Conservation (phyloP, 148 eudicot species). For the Vaccinium corymbosum region DNA sequence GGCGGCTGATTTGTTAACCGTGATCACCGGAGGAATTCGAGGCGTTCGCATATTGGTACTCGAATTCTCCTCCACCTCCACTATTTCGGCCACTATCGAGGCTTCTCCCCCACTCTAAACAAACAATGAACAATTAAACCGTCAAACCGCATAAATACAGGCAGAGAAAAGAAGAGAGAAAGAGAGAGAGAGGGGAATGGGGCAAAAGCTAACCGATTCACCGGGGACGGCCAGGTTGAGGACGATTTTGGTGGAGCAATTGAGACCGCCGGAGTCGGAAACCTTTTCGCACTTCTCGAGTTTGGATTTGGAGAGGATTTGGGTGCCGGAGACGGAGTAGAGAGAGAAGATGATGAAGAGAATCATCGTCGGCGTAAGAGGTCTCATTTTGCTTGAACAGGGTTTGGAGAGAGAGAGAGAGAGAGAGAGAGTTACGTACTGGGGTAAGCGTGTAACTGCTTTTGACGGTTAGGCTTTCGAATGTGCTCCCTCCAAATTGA, state of each 20-base stretch:
- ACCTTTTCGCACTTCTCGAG: slow-evolving; percentile 78
- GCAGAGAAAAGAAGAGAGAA: not conserved
- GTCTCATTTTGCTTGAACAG: slow-evolving; percentile 15
- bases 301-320: slow-evolving; percentile 85
- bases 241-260: slow-evolving; percentile 75
- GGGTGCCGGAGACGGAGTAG: slow-evolving; percentile 18
- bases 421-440: not conserved
- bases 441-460: slow-evolving; percentile 6
- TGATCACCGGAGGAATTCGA: slow-evolving; percentile 70
- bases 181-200: not conserved
- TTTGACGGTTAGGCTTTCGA: not conserved
- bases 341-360: slow-evolving; percentile 5
- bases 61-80: slow-evolving; percentile 85
- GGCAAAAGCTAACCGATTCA: slow-evolving; percentile 39
- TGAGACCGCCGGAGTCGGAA: slow-evolving; percentile 39
- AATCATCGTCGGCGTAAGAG: not conserved
- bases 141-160: not conserved
- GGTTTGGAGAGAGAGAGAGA: not conserved
- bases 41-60: slow-evolving; percentile 61
- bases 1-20: slow-evolving; percentile 74
- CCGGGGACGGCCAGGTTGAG: slow-evolving; percentile 81
- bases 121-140: not conserved
- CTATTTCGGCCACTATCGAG: slow-evolving; percentile 82
- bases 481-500: not conserved
- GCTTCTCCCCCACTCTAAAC: slow-evolving; percentile 81